Evolutionary conservation across 2,329 filamentous ascomycete genomes (phyloP).

Genomic region (Decorospora gaudefroyi): DNA sequence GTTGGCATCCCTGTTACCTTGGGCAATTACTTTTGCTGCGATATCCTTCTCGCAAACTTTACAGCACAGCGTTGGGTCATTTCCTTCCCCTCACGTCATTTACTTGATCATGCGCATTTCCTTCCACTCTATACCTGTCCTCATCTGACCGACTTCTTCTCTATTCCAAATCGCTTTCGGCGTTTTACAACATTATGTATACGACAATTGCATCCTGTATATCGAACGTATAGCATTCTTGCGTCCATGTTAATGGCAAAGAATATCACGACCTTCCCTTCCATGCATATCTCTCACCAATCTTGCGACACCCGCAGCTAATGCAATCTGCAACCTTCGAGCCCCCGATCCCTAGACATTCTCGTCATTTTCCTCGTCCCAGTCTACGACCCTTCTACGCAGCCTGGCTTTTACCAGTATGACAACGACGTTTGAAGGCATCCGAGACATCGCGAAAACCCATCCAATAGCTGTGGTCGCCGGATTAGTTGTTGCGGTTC

Average conservation of each 20-base stretch:
- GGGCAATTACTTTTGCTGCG: conserved; percentile 38
- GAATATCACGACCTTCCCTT: conserved; percentile 1
- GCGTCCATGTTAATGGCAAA: conserved; percentile 26
- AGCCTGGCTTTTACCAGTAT: conserved; percentile 22
- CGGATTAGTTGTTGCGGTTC: conserved; percentile 26
- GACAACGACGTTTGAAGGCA: conserved; percentile 22
- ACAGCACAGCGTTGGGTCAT: conserved; percentile 36
- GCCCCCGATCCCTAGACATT: conserved; percentile 2
- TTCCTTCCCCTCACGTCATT: conserved; percentile 32
- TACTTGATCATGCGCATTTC: conserved; percentile 29
- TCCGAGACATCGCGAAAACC: conserved; percentile 30
- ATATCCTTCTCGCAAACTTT: conserved; percentile 42
- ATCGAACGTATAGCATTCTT: conserved; percentile 18
- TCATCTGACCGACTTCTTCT: conserved; percentile 2
- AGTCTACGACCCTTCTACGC: conserved; percentile 3
- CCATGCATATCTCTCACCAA: background rate
- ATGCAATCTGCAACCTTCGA: no score
- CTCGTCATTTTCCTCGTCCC: conserved; percentile 8
- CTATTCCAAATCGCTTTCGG: conserved; percentile 4
- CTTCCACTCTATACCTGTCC: conserved; percentile 13
- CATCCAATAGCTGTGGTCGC: conserved; percentile 28
- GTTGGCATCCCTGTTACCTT: conserved; percentile 31
- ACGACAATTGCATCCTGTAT: conserved; percentile 11
- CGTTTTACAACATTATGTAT: conserved; percentile 11
- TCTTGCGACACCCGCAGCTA: no score